These are phyloP conservation scores for Gaeumannomyces tritici DNA, from an alignment of 2,329 filamentous ascomycete species.

Conservation along the genomic window DNA sequence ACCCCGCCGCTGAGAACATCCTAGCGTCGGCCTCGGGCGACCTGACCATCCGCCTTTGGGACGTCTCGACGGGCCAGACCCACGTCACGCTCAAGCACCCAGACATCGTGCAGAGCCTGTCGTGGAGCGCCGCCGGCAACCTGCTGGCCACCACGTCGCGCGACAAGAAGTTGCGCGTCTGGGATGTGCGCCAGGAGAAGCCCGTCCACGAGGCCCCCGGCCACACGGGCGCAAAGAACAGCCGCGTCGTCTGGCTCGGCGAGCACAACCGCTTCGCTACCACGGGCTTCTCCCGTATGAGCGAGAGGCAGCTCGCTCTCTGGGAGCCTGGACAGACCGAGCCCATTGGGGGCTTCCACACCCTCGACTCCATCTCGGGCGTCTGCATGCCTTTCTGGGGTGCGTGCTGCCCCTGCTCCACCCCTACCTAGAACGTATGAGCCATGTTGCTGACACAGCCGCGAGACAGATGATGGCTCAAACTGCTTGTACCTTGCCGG, in stretches of 20 bases:
- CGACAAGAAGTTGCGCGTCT: constrained; percentile 96
- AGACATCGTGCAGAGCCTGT: constrained; percentile 90
- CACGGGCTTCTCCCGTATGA: constrained; percentile 97
- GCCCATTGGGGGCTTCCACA: constrained; percentile 82
- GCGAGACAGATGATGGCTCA: constrained; percentile 64
- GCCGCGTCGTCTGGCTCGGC: constrained; percentile 91
- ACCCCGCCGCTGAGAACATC: constrained; percentile 90
- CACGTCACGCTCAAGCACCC: constrained; percentile 72
- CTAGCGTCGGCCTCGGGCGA: constrained; percentile 93
- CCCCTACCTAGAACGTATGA: no score
- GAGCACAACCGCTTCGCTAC: constrained; percentile 94
- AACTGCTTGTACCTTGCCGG: constrained; percentile 93
- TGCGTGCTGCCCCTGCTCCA: constrained; percentile 21
- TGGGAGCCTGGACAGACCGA: constrained; percentile 86
- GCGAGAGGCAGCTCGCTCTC: constrained; percentile 87
- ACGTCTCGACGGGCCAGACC: constrained; percentile 68
- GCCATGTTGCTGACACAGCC: constrained; percentile 12
- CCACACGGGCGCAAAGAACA: constrained; percentile 93
- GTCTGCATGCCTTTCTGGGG: constrained; percentile 99
- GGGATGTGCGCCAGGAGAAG: constrained; percentile 92
- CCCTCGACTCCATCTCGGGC: constrained; percentile 90
- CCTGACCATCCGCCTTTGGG: constrained; percentile 93
- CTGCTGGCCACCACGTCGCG: constrained; percentile 86
- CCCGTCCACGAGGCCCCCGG: constrained; percentile 76
- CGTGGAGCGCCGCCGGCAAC: constrained; percentile 85